A percentile compares a stretch with the other conserved stretches of the same genome.
phyloP scores from a whole-genome alignment of 345 rosid species.

The Eucalyptus curtisii region DNA sequence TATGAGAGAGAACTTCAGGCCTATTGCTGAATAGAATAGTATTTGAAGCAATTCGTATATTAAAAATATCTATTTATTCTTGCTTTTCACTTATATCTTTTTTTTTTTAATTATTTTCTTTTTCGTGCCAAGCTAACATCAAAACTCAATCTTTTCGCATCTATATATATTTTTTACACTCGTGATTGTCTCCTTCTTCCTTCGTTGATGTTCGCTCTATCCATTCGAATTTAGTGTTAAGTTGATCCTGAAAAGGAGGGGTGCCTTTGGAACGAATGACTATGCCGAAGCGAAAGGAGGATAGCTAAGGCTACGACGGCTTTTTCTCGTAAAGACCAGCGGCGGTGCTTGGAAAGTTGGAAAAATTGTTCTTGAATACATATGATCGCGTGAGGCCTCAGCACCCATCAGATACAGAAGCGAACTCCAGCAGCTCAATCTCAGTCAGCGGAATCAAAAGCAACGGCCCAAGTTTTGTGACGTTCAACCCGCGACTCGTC shows the following conservation, averaged over 20 bases:
- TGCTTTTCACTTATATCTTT: fast-evolving
- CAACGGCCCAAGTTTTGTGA: background rate
- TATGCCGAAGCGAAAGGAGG: background rate
- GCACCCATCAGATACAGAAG: background rate
- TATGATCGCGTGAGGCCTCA: background rate
- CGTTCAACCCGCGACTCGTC: background rate
- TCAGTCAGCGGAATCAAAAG: background rate
- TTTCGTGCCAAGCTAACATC: background rate
- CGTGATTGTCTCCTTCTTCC: background rate
- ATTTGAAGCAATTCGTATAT: fast-evolving
- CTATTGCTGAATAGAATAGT: no score
- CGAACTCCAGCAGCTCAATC: background rate
- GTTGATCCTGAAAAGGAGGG: background rate
- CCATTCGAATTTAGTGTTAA: background rate
- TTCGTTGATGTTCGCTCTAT: background rate
- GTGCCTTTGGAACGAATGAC: background rate
- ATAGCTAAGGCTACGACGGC: background rate
- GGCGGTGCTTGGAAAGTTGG: background rate
- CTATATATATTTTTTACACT: background rate
- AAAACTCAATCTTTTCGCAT: background rate
- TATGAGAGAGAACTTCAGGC: fast-evolving
- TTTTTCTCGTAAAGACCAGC: background rate
- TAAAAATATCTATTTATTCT: background rate
- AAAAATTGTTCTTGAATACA: background rate
- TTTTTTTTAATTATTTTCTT: background rate